phyloP scores from a whole-genome alignment of 345 rosid species.

The Dovyalis caffra region DNA sequence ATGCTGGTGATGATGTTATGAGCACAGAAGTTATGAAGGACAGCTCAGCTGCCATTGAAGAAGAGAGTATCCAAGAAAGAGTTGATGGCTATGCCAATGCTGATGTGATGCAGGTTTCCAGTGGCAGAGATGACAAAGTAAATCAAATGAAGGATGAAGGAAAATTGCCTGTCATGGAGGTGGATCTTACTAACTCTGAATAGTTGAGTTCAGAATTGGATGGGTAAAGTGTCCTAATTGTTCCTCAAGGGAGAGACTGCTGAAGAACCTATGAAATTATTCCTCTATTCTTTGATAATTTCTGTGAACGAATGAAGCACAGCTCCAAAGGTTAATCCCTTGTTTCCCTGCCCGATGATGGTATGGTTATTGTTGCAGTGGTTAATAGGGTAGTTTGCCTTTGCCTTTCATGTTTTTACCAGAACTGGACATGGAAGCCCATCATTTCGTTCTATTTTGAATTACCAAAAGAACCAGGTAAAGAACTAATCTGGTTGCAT shows the following conservation, averaged over 20 bases:
- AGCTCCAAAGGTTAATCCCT: not conserved
- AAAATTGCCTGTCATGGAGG: not conserved
- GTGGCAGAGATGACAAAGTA: not conserved
- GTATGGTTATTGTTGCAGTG: not conserved
- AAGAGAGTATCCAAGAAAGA: slow-evolving; percentile 20
- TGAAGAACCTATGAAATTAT: not conserved
- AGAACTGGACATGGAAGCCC: slow-evolving; percentile 6
- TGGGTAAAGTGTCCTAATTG: not conserved
- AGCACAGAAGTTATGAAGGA: slow-evolving; percentile 11
- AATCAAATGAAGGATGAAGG: slow-evolving; percentile 9
- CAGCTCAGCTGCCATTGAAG: slow-evolving; percentile 14
- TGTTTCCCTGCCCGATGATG: not conserved
- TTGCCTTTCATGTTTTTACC: slow-evolving; percentile 9
- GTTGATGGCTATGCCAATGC: slow-evolving; percentile 14
- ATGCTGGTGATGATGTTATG: slow-evolving; percentile 8
- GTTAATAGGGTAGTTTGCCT: not conserved
- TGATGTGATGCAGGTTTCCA: slow-evolving; percentile 28
- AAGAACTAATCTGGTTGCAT: not conserved
- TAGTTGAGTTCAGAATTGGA: not conserved
- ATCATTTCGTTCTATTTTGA: slow-evolving; percentile 12
- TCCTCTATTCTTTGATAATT: not conserved
- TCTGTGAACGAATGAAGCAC: not conserved
- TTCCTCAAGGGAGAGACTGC: not conserved
- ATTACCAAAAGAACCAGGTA: not conserved
- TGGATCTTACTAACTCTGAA: slow-evolving; percentile 1